Conservation (phyloP, 2,329 filamentous ascomycete genomes). For the Colletotrichum paranaense region DNA sequence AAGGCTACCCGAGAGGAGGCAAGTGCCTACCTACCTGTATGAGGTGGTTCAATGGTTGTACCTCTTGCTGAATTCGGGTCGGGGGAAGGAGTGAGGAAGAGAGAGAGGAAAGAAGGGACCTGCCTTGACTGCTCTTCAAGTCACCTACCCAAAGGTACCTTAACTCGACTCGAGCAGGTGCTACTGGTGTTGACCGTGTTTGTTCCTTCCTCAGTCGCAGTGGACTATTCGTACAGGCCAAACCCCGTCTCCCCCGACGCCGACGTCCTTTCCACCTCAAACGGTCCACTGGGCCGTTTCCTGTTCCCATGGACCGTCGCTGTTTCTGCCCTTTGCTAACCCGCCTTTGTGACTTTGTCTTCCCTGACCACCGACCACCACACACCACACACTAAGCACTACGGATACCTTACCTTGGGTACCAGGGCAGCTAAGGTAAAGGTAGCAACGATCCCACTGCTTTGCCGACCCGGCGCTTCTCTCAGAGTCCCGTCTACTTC, state of each 20-base stretch:
- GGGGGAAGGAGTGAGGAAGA: not conserved
- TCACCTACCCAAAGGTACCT: not conserved
- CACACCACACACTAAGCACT: not conserved
- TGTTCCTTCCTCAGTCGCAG: not conserved
- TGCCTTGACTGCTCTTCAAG: not conserved
- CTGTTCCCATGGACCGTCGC: not conserved
- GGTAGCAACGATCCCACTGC: slow-evolving; percentile 14
- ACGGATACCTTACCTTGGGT: no score
- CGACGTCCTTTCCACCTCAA: slow-evolving; percentile 16
- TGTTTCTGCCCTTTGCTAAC: not conserved
- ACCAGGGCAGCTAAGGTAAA: no score
- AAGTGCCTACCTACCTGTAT: not conserved
- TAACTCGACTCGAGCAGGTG: not conserved
- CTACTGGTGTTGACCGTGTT: not conserved
- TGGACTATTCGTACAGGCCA: not conserved
- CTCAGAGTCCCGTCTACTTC: not conserved
- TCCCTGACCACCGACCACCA: no score
- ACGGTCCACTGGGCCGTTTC: slow-evolving; percentile 16
- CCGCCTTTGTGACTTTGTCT: no score
- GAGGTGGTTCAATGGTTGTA: not conserved
- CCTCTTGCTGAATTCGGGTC: not conserved
- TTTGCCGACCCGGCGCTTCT: not conserved
- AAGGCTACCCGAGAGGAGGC: no score
- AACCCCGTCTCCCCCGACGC: not conserved
- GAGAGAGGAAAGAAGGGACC: not conserved